Conservation (phyloP, 768 basidiomycete species). For the Symmetrospora coprosmae region DNA sequence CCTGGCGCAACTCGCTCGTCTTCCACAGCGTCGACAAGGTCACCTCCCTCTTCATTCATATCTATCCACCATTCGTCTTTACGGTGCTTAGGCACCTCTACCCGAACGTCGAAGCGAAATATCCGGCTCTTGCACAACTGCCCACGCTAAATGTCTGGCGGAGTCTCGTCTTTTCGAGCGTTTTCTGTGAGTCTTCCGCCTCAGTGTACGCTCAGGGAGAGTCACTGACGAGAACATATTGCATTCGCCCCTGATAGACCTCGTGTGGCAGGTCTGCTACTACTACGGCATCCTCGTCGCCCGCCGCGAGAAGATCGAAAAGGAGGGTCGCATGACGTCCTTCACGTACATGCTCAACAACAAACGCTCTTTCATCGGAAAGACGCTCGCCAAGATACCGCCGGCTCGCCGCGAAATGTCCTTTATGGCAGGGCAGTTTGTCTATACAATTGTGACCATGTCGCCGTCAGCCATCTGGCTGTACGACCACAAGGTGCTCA, state of each 20-base stretch:
- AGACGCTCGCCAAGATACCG: constrained; percentile 49
- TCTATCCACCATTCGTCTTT: constrained; percentile 80
- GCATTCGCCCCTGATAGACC: constrained; percentile 44
- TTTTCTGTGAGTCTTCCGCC: constrained; percentile 55
- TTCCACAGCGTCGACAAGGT: constrained; percentile 92
- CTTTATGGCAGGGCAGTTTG: constrained; percentile 74
- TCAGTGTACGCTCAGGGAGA: not conserved
- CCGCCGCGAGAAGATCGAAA: constrained; percentile 73
- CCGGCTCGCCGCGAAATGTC: constrained; percentile 51
- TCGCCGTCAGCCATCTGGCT: constrained; percentile 23
- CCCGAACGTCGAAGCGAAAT: constrained; percentile 59
- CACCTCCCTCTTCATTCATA: constrained; percentile 85
- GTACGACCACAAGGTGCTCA: constrained; percentile 30
- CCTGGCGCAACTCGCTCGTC: constrained; percentile 95
- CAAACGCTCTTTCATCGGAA: constrained; percentile 70
- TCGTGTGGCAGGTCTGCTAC: constrained; percentile 82
- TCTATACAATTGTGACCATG: constrained; percentile 35
- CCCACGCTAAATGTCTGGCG: constrained; percentile 54
- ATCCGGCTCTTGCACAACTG: constrained; percentile 67
- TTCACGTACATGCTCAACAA: constrained; percentile 78
- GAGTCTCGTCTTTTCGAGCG: constrained; percentile 63
- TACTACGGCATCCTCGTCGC: constrained; percentile 92
- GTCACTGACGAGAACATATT: not conserved
- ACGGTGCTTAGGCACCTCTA: constrained; percentile 92
- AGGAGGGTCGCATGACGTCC: constrained; percentile 78